Evolutionary conservation across 768 basidiomycete genomes (phyloP).

Genomic region (Psilocybe cyanescens): DNA sequence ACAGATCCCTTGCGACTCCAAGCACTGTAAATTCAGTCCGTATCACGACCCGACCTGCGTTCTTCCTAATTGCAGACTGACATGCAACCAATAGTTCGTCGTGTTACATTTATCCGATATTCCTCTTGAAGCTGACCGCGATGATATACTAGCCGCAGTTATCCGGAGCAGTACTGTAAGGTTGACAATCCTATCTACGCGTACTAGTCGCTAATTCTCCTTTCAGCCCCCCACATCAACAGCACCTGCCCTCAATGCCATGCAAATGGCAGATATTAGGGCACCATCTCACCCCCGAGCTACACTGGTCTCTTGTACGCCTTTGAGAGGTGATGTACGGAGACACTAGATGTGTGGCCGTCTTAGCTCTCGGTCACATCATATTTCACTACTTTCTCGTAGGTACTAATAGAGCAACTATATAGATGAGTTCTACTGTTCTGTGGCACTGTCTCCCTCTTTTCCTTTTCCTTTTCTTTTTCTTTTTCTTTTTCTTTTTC

Average conservation of each 20-base stretch:
- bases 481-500: no score
- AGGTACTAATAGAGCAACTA: no score
- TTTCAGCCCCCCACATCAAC: slow-evolving; percentile 6
- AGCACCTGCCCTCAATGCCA: not conserved
- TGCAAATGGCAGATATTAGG: no score
- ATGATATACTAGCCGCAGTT: slow-evolving; percentile 19
- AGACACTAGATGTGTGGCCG: no score
- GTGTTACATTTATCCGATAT: not conserved
- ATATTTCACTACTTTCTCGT: no score
- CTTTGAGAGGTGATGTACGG: no score
- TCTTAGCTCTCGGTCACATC: no score
- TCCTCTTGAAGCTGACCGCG: not conserved
- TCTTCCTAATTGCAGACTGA: slow-evolving; percentile 43
- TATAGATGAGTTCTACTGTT: no score
- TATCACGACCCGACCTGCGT: slow-evolving; percentile 48
- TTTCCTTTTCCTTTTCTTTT: no score
- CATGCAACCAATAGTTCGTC: slow-evolving; percentile 29
- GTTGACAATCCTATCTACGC: not conserved
- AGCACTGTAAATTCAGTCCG: slow-evolving; percentile 58
- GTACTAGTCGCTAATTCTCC: not conserved
- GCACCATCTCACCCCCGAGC: no score
- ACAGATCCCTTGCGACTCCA: slow-evolving; percentile 50
- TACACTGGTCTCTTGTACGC: no score
- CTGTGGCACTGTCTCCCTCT: no score
- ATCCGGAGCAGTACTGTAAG: slow-evolving; percentile 31